These are phyloP conservation scores for Salmacisia buchloeana DNA, from an alignment of 1,284 basidiomycete genomes.

Conservation along the genomic window DNA sequence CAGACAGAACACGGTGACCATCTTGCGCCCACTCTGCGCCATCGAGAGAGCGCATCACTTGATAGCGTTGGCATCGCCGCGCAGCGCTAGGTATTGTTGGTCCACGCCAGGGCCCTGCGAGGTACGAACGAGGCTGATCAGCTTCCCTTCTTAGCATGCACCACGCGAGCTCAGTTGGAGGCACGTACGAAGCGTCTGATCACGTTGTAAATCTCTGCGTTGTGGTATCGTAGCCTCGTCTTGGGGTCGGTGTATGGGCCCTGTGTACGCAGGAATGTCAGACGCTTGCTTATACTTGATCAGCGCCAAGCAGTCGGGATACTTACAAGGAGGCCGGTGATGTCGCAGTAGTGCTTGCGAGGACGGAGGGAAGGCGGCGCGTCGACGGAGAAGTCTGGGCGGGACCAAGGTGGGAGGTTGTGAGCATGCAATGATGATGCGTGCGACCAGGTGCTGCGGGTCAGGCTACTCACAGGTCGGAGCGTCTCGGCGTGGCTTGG, in stretches of 20 bases:
- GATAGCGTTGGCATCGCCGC: background rate
- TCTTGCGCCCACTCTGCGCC: too few species aligned
- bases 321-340: slow-evolving; percentile 72
- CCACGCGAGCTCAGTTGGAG: background rate
- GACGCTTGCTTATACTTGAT: too few species aligned
- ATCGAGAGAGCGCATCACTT: too few species aligned
- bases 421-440: too few species aligned
- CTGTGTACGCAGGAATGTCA: slow-evolving; percentile 50
- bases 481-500: too few species aligned
- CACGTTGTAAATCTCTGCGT: slow-evolving; percentile 76
- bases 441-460: too few species aligned
- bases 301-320: background rate
- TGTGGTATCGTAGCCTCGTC: slow-evolving; percentile 73
- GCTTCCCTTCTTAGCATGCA: too few species aligned
- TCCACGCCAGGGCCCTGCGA: slow-evolving; percentile 8
- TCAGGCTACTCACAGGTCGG: slow-evolving; percentile 19
- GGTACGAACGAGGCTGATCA: background rate
- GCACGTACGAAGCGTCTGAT: slow-evolving; percentile 68
- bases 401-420: background rate
- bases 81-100: slow-evolving; percentile 5
- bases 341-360: slow-evolving; percentile 73
- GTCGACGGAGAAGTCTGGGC: slow-evolving; percentile 70
- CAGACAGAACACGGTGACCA: too few species aligned
- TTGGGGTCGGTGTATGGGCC: slow-evolving; percentile 79
- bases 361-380: slow-evolving; percentile 76